Evolutionary conservation across 371 early-diverging fungal genomes (phyloP).

Genomic region (Nosema bombycis): DNA sequence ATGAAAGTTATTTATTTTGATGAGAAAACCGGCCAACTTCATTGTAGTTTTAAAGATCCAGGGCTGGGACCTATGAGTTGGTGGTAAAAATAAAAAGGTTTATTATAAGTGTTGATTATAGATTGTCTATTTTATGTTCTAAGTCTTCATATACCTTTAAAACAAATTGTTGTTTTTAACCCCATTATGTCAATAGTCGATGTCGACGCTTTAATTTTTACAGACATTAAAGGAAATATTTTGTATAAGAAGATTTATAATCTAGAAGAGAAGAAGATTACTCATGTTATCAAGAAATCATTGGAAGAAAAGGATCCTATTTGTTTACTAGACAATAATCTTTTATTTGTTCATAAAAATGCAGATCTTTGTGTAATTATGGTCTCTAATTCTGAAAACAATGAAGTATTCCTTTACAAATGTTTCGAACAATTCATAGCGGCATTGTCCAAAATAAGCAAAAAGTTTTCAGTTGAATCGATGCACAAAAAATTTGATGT

Average conservation of each 20-base stretch:
- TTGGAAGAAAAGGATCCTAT: slow-evolving; percentile 20
- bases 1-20: slow-evolving; percentile 35
- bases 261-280: not conserved
- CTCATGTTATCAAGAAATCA: slow-evolving; percentile 15
- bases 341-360: slow-evolving; percentile 55
- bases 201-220: slow-evolving; percentile 30
- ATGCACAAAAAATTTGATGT: slow-evolving; percentile 63
- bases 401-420: slow-evolving; percentile 61
- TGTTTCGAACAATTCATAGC: slow-evolving; percentile 58
- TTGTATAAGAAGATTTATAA: slow-evolving; percentile 25
- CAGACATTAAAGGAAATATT: slow-evolving; percentile 20
- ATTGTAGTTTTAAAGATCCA: slow-evolving; percentile 27
- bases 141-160: too few relatives aligned
- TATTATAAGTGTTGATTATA: too few relatives aligned
- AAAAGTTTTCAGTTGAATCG: slow-evolving; percentile 46
- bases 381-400: slow-evolving; percentile 48
- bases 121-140: too few relatives aligned
- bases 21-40: not conserved
- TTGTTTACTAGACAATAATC: slow-evolving; percentile 32
- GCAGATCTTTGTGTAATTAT: slow-evolving; percentile 54
- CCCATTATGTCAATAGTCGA: slow-evolving; percentile 38
- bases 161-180: too few relatives aligned
- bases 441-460: slow-evolving; percentile 47
- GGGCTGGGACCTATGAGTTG: slow-evolving; percentile 48
- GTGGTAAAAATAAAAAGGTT: too few relatives aligned